phyloP scores from a whole-genome alignment of 2,329 filamentous ascomycete species.

The Thielaviopsis ethacetica region DNA sequence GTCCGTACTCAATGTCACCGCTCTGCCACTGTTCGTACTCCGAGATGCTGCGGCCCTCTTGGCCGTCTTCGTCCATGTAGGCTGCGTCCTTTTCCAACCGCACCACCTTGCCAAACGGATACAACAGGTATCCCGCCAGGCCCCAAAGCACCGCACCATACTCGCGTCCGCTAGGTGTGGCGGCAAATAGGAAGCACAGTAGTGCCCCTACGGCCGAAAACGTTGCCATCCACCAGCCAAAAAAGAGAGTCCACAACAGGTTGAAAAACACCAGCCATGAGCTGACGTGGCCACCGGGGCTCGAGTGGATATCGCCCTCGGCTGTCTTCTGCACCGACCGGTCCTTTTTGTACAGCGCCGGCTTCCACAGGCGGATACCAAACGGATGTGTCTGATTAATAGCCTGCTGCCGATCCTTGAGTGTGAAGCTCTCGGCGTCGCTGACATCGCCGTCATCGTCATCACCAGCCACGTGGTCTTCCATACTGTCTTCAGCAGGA shows the following conservation, averaged over 20 bases:
- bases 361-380: constrained; percentile 97
- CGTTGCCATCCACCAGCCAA: constrained; percentile 89
- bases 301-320: constrained; percentile 91
- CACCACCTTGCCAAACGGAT: constrained; percentile 94
- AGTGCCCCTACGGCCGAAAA: constrained; percentile 59
- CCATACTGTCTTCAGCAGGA: constrained; percentile 26
- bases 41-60: constrained; percentile 89
- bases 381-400: constrained; percentile 99
- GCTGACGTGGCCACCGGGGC: constrained; percentile 74
- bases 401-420: constrained; percentile 90
- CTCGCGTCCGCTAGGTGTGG: constrained; percentile 61
- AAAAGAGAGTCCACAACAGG: constrained; percentile 72
- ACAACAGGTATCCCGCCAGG: constrained; percentile 73
- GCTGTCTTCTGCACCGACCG: constrained; percentile 92
- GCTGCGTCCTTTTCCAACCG: constrained; percentile 85
- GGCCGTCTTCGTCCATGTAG: constrained; percentile 85
- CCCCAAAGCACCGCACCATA: constrained; percentile 80
- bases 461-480: constrained; percentile 28
- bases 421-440: constrained; percentile 92
- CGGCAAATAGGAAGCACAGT: constrained; percentile 65
- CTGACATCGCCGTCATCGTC: constrained; percentile 61
- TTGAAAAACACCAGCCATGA: constrained; percentile 79
- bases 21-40: constrained; percentile 99
- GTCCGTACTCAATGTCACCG: constrained; percentile 86
- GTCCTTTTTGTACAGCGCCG: constrained; percentile 92